Percentiles rank a stretch among this genome's conserved stretches.
These are phyloP conservation scores for Aspergillus pseudonomiae DNA, from an alignment of 2,329 filamentous ascomycete species.

Conservation along the genomic window DNA sequence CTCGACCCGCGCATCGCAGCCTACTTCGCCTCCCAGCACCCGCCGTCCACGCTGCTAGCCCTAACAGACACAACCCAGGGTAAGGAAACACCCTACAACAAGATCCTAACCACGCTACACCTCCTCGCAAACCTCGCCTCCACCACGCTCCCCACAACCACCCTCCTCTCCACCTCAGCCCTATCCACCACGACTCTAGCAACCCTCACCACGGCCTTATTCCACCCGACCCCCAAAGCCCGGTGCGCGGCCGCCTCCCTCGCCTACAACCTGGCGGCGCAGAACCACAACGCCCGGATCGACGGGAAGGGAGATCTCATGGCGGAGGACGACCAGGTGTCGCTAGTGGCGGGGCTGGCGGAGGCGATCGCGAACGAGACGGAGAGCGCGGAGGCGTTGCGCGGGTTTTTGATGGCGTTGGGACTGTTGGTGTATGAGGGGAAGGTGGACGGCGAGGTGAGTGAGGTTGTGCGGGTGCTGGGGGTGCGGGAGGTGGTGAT, in stretches of 20 bases:
- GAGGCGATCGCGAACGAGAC: slow-evolving; percentile 67
- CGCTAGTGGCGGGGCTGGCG: slow-evolving; percentile 77
- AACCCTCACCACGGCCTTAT: slow-evolving; percentile 74
- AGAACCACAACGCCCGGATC: slow-evolving; percentile 68
- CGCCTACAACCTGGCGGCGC: slow-evolving; percentile 77
- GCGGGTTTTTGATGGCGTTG: slow-evolving; percentile 74
- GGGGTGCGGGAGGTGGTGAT: slow-evolving; percentile 69
- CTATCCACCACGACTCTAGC: slow-evolving; percentile 65
- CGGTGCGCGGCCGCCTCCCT: slow-evolving; percentile 81
- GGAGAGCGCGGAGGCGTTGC: slow-evolving; percentile 67
- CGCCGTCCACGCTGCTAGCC: slow-evolving; percentile 63
- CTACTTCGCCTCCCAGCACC: slow-evolving; percentile 77
- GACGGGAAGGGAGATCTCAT: slow-evolving; percentile 62
- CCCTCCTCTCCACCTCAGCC: slow-evolving; percentile 54
- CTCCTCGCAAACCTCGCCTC: slow-evolving; percentile 84
- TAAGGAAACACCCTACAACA: slow-evolving; percentile 68
- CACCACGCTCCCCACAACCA: slow-evolving; percentile 68
- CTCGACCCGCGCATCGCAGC: slow-evolving; percentile 77
- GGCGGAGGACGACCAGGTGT: slow-evolving; percentile 72
- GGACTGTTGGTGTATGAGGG: slow-evolving; percentile 76
- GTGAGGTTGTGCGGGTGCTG: slow-evolving; percentile 76
- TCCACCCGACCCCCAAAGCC: slow-evolving; percentile 76
- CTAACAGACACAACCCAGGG: slow-evolving; percentile 62
- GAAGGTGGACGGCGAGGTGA: slow-evolving; percentile 71
- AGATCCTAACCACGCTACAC: slow-evolving; percentile 70